Percentiles rank a stretch among this genome's conserved stretches.
Conservation (phyloP, 202 grass and related monocot genomes). For the Schoenoplectus triqueter region DNA sequence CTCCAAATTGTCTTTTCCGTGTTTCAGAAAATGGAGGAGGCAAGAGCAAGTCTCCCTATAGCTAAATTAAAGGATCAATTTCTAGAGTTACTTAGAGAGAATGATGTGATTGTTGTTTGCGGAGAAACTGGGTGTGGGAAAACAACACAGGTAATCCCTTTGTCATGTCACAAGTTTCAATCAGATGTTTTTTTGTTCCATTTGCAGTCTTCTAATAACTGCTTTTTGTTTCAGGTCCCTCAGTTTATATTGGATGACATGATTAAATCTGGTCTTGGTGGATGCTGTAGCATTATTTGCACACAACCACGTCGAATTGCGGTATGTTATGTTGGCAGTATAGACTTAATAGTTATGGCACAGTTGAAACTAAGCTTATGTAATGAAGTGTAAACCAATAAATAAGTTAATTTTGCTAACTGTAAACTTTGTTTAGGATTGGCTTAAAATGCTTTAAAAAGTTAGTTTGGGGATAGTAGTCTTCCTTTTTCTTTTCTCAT, state of each 20-base stretch:
- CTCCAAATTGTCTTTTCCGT: constrained; percentile 30
- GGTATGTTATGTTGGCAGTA: constrained; percentile 47
- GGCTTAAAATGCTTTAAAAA: background rate
- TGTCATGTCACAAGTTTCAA: background rate
- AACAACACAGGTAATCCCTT: constrained; percentile 82
- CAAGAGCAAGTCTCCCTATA: constrained; percentile 84
- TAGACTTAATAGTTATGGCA: background rate
- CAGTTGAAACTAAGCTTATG: background rate
- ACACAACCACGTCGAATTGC: constrained; percentile 93
- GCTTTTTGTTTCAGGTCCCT: constrained; percentile 65
- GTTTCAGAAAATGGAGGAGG: constrained; percentile 90
- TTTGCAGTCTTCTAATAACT: constrained; percentile 35
- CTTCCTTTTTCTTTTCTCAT: background rate
- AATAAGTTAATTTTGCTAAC: constrained; percentile 14
- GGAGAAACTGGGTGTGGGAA: constrained; percentile 99
- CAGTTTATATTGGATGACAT: constrained; percentile 99
- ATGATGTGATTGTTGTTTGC: constrained; percentile 90
- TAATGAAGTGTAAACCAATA: constrained; percentile 13
- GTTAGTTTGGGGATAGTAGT: background rate
- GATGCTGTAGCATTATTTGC: constrained; percentile 89
- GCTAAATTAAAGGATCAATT: constrained; percentile 71
- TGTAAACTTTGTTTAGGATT: constrained; percentile 18
- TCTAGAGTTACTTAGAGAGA: constrained; percentile 71
- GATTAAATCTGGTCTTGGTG: constrained; percentile 82
- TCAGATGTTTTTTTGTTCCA: constrained; percentile 22